A percentile compares a stretch with the other conserved stretches of the same genome.
These are phyloP conservation scores for Penicillium sp. DNA, from an alignment of 2,329 filamentous ascomycete species.

Conservation along the genomic window DNA sequence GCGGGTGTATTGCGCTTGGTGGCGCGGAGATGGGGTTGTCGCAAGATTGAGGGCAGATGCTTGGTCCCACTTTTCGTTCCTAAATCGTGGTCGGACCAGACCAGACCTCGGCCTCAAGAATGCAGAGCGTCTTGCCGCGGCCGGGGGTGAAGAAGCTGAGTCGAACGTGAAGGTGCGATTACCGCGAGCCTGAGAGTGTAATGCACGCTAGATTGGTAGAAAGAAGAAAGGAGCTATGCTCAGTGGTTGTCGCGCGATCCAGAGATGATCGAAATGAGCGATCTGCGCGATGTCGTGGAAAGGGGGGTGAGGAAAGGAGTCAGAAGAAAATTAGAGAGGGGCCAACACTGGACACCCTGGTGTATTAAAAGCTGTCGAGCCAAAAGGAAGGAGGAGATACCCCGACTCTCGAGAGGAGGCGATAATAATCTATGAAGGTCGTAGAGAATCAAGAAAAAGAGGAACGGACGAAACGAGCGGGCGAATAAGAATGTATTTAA, in stretches of 20 bases:
- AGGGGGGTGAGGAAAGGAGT: background rate
- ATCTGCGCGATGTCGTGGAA: background rate
- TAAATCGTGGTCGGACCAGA: background rate
- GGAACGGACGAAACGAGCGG: conserved; percentile 7
- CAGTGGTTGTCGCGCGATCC: background rate
- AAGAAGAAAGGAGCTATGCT: background rate
- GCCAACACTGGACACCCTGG: background rate
- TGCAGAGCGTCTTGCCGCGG: background rate
- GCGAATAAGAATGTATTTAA: conserved; percentile 8
- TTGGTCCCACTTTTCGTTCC: conserved; percentile 14
- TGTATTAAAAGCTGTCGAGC: background rate
- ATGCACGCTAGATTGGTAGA: background rate
- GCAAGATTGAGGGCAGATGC: conserved; percentile 4
- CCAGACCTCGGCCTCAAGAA: background rate
- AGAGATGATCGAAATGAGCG: background rate
- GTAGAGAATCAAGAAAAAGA: background rate
- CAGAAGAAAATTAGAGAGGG: background rate
- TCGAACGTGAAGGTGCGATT: background rate
- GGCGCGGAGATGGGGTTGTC: conserved; percentile 3
- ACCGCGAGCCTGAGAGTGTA: background rate
- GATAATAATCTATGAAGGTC: background rate
- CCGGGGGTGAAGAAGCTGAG: background rate
- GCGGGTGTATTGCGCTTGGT: conserved; percentile 9
- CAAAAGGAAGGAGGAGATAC: background rate
- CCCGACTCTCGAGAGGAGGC: background rate